Evolutionary conservation across 192 early-diverging fungal genomes (phyloP), one percentile per base, ranked within the genome.

Genomic region (Chytriomyces hyalinus): DNA sequence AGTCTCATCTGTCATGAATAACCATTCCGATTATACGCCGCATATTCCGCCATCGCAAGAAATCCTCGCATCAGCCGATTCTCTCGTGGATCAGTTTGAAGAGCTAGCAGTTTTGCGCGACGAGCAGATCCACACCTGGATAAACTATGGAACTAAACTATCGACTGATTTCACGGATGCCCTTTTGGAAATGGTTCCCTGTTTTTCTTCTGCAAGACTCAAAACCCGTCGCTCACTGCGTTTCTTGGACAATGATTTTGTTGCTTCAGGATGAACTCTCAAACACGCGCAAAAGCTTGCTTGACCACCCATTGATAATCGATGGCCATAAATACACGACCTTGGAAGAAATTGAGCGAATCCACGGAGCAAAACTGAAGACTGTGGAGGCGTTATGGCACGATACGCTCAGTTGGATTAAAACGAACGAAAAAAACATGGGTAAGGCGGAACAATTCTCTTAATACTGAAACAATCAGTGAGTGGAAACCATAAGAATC

Each of bases 1-100:
- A 5, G 17, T 84, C 72, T 73, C 59, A 49, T 63, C 43, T n/a
- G 65, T 46, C 6, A 49, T 83, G 51, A 62, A 24, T 3, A 57
- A 20, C 53, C 20, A 20, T 57, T 57, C 53, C 5, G 13, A 57
- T 57, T 20, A 57, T n/a, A 2, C 53, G 13, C 53, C 3, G 13
- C 20, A 57, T 4, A n/a, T 57, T 13, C 20, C 71, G 28, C 8
- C 61, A 11, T 53, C 53, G 11, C 8, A 70, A 15, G 22, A 53
- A 11, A 7, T 70, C 49, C 15, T n/a, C n/a, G 49, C 46, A 5
- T 13, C 49, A 70, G 60, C 62, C 71, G 13, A 47, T n/a, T 17
- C 8, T 11, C 15, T 62, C 8, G 60, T 62, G 9, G 8, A n/a
- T 45, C 11, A 45, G 7, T 49, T 36, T 36, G 36, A 36, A 36